Evolutionary conservation across 805 yeast genomes (phyloP), one percentile per base, ranked within the genome.

Genomic region (Monosporozyma servazzii): DNA sequence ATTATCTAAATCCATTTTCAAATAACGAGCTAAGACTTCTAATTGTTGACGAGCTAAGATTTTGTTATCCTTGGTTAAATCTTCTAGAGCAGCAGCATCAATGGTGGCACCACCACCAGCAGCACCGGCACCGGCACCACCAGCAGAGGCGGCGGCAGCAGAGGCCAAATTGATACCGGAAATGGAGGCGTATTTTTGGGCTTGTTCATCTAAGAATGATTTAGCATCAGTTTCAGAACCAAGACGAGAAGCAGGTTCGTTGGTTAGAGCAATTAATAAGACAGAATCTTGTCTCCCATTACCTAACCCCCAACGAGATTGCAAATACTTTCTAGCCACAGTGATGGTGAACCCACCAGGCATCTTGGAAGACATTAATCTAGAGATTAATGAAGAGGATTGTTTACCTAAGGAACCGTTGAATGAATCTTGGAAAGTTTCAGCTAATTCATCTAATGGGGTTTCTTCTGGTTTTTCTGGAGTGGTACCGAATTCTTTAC

Each of bases 401-500:
- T 90, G 96, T 71, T 93, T 93, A 69, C 99, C 99, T 59, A 93
- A 79, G 58, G 81, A 78, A 60, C 98, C 98, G 58, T 74, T 67
- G 76, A 88, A 93, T 27, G 90, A 75, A 58, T 88, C 96, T 75
- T 91, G 96, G 80, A 93, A 88, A 63, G 80, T 83, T 66, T 88
- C 98, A 47, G 98, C 97, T 69, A 93, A 81, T 72, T 93, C 99
- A 66, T 81, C 86, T 61, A 93, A 78, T 55, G 99, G 99, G 43
- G 96, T 86, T 67, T 93, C 99, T 74, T 93, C 99, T 56, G 99
- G 97, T 73, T 93, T 93, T 73, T 93, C 99, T 43, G 99, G 99
- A 48, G 97, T 90, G 45, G 93, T 73, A 63, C 98, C 97, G 66
- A 93, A 93, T 74, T 93, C 99, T 73, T 93, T 93, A 67, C 98